Evolutionary conservation across 164 flowering plant species (phyloP), one percentile per base, ranked within the genome.

Genomic region (Taxillus chinensis): DNA sequence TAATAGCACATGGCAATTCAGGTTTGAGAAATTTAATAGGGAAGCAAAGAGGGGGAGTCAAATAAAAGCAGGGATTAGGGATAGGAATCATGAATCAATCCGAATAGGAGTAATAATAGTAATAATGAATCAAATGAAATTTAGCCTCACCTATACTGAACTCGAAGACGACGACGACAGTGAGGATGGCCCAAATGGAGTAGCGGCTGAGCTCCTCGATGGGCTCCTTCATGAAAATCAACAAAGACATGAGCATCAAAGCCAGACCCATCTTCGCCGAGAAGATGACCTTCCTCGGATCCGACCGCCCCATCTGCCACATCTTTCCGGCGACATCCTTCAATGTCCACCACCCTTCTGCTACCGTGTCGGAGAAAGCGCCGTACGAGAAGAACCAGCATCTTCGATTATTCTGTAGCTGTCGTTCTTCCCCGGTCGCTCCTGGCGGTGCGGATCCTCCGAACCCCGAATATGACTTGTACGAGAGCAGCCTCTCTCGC

Each of bases 131-230:
- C 9, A 14, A 11, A 14, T 8, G 51, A 43, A 43, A 43, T 43
- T 43, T 43, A 9, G 2, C 7, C 8, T 43, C 46, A 76, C 79
- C 79, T 61, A 76, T 68, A 63, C 79, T 76, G 64, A 72, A 76
- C 51, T 76, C 79, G 41, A 76, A 76, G 7, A 76, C 76, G 1
- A 76, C 79, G 3, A 76, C 74, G 9, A 76, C 79, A 45, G 79
- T 76, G 6, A 73, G 73, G 42, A 76, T 72, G 15, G 76, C 79
- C 79, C 79, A 76, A 46, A 76, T 59, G 13, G 71, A 69, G 46
- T 72, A 57, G 5, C 42, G 60, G 16, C 60, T 39, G 42, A 41
- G 16, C 5, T 57, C 45, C 16, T 37, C n/a, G 7, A 57, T 5
- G 15, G 60, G 60, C n/a, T 57, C 60, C 8, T 57, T 57, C 42